Evolutionary conservation across 1,139 yeast genomes (phyloP).

Genomic region (Keqinozyma sinolaborantium): DNA sequence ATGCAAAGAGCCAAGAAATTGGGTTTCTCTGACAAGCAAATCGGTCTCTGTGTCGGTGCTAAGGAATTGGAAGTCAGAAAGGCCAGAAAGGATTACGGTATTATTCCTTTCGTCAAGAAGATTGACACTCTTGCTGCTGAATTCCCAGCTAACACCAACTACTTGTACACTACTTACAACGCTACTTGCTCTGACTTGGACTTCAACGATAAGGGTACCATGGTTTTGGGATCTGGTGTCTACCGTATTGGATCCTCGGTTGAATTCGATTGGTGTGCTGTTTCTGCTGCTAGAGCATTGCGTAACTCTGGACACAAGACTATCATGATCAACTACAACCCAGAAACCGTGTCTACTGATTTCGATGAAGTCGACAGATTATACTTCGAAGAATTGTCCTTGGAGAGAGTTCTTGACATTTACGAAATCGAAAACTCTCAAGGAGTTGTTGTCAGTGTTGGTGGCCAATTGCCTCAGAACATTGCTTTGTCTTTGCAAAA

Average conservation of each 20-base stretch:
- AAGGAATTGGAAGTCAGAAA: slow-evolving; percentile 78
- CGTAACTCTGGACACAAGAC: slow-evolving; percentile 87
- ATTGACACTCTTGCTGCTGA: slow-evolving; percentile 98
- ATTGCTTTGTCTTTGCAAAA: slow-evolving; percentile 84
- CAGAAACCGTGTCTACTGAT: slow-evolving; percentile 98
- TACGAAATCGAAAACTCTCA: slow-evolving; percentile 86
- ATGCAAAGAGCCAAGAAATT: slow-evolving; percentile 83
- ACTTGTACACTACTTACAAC: slow-evolving; percentile 92
- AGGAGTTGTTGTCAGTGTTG: slow-evolving; percentile 94
- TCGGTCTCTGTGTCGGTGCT: slow-evolving; percentile 68
- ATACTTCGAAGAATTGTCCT: slow-evolving; percentile 91
- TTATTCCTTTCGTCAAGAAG: slow-evolving; percentile 91
- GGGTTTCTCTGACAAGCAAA: slow-evolving; percentile 94
- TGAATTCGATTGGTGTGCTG: slow-evolving; percentile 99
- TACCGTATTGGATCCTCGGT: slow-evolving; percentile 98
- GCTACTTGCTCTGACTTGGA: slow-evolving; percentile 82
- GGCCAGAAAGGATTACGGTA: slow-evolving; percentile 71
- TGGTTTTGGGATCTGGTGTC: slow-evolving; percentile 97
- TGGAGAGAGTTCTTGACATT: slow-evolving; percentile 96
- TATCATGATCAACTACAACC: slow-evolving; percentile 95
- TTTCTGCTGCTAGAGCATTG: slow-evolving; percentile 90
- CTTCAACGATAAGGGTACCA: slow-evolving; percentile 85
- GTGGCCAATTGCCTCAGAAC: slow-evolving; percentile 97
- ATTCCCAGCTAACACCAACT: slow-evolving; percentile 96
- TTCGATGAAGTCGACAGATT: slow-evolving; percentile 97